Conservation (phyloP, 192 early-diverging fungal species). For the Coemansia sp. region DNA sequence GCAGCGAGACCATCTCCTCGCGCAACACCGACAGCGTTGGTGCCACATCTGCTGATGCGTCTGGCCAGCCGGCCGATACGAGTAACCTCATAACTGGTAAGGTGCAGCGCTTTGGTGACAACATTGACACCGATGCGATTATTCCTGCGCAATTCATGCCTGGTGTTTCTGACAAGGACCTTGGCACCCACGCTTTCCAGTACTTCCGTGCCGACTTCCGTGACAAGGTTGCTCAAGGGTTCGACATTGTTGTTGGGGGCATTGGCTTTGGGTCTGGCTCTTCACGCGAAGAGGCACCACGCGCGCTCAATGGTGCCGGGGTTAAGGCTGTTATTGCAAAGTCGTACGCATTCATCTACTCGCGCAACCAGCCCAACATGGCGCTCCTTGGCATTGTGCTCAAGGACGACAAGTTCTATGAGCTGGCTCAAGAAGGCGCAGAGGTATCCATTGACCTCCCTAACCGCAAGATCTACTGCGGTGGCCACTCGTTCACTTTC, state of each 20-base stretch:
- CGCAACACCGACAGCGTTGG: slow-evolving; percentile 40
- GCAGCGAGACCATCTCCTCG: slow-evolving; percentile 38
- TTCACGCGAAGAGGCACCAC: slow-evolving; percentile 77
- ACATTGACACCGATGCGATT: slow-evolving; percentile 79
- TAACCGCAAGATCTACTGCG: slow-evolving; percentile 62
- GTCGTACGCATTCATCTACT: slow-evolving; percentile 79
- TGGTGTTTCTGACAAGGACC: slow-evolving; percentile 65
- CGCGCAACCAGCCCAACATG: slow-evolving; percentile 82
- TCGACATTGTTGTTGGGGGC: slow-evolving; percentile 69
- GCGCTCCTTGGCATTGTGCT: slow-evolving; percentile 75
- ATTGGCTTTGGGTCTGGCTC: slow-evolving; percentile 74
- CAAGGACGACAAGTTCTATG: slow-evolving; percentile 73
- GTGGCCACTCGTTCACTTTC: slow-evolving; percentile 60
- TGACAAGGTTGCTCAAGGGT: slow-evolving; percentile 62
- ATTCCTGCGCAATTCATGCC: slow-evolving; percentile 79
- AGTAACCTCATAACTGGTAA: slow-evolving; percentile 59
- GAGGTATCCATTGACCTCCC: slow-evolving; percentile 70
- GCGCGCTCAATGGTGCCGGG: slow-evolving; percentile 66
- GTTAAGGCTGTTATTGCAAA: slow-evolving; percentile 80
- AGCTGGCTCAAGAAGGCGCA: slow-evolving; percentile 68
- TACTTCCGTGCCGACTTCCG: slow-evolving; percentile 76
- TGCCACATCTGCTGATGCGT: slow-evolving; percentile 1
- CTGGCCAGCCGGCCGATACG: slow-evolving; percentile 23
- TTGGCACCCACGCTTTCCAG: slow-evolving; percentile 70
- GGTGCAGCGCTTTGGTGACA: slow-evolving; percentile 72